A percentile compares a stretch with the other conserved stretches of the same genome.
Evolutionary conservation across 495 filamentous ascomycete species (phyloP).

Genomic region (Parathielavia hyrcaniae): DNA sequence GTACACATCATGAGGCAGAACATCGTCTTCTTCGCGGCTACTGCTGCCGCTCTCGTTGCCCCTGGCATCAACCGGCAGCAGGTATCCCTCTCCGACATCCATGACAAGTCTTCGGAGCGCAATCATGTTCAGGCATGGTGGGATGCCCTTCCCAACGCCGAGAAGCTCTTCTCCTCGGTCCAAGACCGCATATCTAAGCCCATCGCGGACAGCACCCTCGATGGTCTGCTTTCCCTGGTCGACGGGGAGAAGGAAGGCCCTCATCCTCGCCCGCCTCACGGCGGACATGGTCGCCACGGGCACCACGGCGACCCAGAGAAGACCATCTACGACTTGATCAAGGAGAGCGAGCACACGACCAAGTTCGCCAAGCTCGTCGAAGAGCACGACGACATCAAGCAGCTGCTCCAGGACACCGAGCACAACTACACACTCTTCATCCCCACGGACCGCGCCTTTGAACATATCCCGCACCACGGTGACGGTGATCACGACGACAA

Average conservation of each 20-base stretch:
- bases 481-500: background rate
- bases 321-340: conserved; percentile 74
- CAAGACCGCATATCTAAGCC: conserved; percentile 16
- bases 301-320: conserved; percentile 44
- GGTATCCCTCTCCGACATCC: conserved; percentile 17
- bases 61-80: conserved; percentile 46
- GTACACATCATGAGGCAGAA: conserved; percentile 35
- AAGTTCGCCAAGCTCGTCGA: conserved; percentile 68
- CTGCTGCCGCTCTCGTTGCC: conserved; percentile 54
- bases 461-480: conserved; percentile 50
- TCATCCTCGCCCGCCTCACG: conserved; percentile 5
- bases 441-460: conserved; percentile 67
- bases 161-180: conserved; percentile 16
- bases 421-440: conserved; percentile 75
- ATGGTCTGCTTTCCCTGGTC: conserved; percentile 36
- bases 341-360: conserved; percentile 63
- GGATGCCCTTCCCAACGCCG: conserved; percentile 20
- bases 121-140: conserved; percentile 15
- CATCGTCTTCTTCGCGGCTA: conserved; percentile 46
- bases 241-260: conserved; percentile 17
- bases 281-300: conserved; percentile 16
- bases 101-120: background rate
- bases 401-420: conserved; percentile 60
- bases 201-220: conserved; percentile 1
- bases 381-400: conserved; percentile 61